phyloP scores from a whole-genome alignment of 1,284 basidiomycete genomes.

The Tetrapyrgos nigripes region DNA sequence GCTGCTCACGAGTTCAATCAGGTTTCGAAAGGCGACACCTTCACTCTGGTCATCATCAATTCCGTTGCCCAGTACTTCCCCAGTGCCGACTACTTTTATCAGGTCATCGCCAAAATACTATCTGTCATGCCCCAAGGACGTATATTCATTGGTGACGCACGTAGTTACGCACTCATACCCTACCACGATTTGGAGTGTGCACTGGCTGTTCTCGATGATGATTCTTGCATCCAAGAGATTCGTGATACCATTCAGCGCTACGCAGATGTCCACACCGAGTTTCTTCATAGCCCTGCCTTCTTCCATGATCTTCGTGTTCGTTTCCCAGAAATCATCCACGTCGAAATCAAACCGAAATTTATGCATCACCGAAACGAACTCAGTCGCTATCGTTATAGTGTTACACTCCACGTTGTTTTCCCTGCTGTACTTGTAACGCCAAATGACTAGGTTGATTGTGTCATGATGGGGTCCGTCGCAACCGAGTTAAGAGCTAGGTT shows the following conservation, averaged over 20 bases:
- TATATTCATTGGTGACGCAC: constrained; percentile 12
- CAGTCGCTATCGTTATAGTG: constrained; percentile 15
- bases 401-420: background rate
- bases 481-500: background rate
- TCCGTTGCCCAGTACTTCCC: constrained; percentile 16
- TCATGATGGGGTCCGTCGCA: too few relatives aligned
- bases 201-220: background rate
- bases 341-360: constrained; percentile 3
- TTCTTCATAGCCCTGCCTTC: constrained; percentile 9
- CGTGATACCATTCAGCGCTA: background rate
- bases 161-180: constrained; percentile 8
- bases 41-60: constrained; percentile 12
- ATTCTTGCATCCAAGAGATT: background rate
- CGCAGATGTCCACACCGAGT: constrained; percentile 2
- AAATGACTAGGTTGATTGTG: background rate
- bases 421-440: background rate
- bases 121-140: constrained; percentile 1
- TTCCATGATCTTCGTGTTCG: background rate
- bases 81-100: constrained; percentile 3
- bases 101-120: background rate
- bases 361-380: constrained; percentile 55
- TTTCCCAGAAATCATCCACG: constrained; percentile 5
- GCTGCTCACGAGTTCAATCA: constrained; percentile 1
- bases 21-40: background rate
- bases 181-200: background rate